These are phyloP conservation scores for Rhodotorula babjevae DNA, from an alignment of 768 basidiomycete genomes.

Conservation along the genomic window DNA sequence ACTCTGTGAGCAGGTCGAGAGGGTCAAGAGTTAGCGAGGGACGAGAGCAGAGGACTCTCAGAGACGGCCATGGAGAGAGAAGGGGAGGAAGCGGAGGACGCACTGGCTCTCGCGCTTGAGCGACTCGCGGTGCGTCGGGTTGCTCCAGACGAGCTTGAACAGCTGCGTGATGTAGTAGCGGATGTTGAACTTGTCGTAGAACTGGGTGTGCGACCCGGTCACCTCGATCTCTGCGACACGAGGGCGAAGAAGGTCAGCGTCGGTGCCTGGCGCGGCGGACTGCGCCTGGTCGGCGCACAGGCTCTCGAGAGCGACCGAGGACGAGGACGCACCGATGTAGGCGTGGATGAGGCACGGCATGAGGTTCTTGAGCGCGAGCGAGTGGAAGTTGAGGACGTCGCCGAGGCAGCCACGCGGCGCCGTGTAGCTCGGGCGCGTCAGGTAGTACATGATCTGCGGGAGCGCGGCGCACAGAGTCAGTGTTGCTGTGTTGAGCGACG, in stretches of 20 bases:
- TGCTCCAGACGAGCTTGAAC: slow-evolving; percentile 85
- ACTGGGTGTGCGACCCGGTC: slow-evolving; percentile 95
- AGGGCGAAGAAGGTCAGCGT: neutral
- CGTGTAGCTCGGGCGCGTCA: slow-evolving; percentile 62
- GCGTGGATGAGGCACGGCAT: slow-evolving; percentile 89
- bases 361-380: slow-evolving; percentile 76
- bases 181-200: slow-evolving; percentile 83
- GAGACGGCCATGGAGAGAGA: too few species aligned
- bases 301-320: too few species aligned
- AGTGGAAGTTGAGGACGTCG: slow-evolving; percentile 74
- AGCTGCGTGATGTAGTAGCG: slow-evolving; percentile 63
- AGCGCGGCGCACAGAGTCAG: neutral
- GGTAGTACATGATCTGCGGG: slow-evolving; percentile 66
- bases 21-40: neutral
- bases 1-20: slow-evolving; percentile 48
- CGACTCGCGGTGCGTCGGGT: slow-evolving; percentile 78
- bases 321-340: slow-evolving; percentile 68
- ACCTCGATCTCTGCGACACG: slow-evolving; percentile 76
- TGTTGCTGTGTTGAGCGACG: too few species aligned
- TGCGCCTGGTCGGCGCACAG: too few species aligned
- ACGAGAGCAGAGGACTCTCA: neutral
- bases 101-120: slow-evolving; percentile 74
- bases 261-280: too few species aligned
- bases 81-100: slow-evolving; percentile 40
- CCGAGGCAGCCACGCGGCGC: slow-evolving; percentile 66